Conservation (phyloP, 495 filamentous ascomycete genomes). For the Tirmania nivea region DNA sequence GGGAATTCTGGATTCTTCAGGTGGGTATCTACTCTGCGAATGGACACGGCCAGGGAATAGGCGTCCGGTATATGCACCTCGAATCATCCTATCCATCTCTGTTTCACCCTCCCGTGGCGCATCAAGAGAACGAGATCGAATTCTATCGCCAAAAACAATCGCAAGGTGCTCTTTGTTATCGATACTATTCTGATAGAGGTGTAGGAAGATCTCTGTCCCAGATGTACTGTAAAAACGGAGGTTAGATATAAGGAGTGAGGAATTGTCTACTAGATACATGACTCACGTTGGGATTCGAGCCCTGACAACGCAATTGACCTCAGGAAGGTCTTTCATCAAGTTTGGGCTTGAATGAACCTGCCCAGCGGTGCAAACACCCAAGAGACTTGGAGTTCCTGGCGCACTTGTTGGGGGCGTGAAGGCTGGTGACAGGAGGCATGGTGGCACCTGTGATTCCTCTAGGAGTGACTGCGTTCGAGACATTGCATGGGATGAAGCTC, state of each 20-base stretch:
- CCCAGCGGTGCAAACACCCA: constrained; percentile 29
- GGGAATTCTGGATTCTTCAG: neutral
- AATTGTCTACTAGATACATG: neutral
- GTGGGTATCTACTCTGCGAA: constrained; percentile 5
- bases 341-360: constrained; percentile 39
- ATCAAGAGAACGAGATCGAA: constrained; percentile 63
- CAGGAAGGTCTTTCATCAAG: constrained; percentile 44
- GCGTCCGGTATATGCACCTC: constrained; percentile 75
- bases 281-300: constrained; percentile 53
- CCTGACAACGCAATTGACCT: constrained; percentile 62
- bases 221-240: constrained; percentile 27
- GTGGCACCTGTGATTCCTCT: constrained; percentile 4
- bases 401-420: constrained; percentile 62
- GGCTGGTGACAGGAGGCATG: constrained; percentile 36
- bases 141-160: constrained; percentile 82
- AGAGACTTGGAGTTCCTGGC: constrained; percentile 37
- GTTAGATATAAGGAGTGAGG: neutral
- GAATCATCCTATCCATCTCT: constrained; percentile 86
- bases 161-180: constrained; percentile 94
- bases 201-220: constrained; percentile 89
- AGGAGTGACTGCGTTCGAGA: neutral
- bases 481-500: neutral
- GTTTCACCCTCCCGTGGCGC: constrained; percentile 66
- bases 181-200: constrained; percentile 77
- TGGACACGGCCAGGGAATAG: constrained; percentile 67